These are phyloP conservation scores for Spizellomyces punctatus DNA, from an alignment of 192 early-diverging fungal genomes.

Conservation along the genomic window DNA sequence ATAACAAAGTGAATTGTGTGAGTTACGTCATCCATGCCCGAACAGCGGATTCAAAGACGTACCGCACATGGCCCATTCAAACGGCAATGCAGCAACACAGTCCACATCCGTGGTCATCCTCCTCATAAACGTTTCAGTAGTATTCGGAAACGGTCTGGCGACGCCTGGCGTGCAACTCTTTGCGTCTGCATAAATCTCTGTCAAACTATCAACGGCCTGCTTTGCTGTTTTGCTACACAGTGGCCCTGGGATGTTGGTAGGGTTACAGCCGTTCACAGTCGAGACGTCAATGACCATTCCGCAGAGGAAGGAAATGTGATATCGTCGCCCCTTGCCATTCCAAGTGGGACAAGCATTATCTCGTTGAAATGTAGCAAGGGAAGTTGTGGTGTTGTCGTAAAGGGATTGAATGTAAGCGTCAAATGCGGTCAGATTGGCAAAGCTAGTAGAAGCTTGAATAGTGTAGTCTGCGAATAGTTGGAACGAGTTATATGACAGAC, in stretches of 20 bases:
- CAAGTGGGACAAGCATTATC: constrained; percentile 36
- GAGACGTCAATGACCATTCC: constrained; percentile 7
- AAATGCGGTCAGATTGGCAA: not conserved
- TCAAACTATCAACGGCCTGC: constrained; percentile 23
- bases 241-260: not conserved
- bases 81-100: constrained; percentile 8
- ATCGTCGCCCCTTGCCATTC: constrained; percentile 37
- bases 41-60: not conserved
- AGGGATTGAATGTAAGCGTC: constrained; percentile 1
- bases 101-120: constrained; percentile 8
- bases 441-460: not conserved
- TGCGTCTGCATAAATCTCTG: constrained; percentile 17
- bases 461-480: not conserved
- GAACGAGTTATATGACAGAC: too few species aligned
- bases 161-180: constrained; percentile 17
- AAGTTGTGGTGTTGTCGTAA: not conserved
- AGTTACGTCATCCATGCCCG: too few species aligned
- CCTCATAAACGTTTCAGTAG: not conserved
- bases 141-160: not conserved
- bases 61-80: constrained; percentile 29
- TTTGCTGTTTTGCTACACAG: constrained; percentile 31
- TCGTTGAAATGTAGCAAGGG: constrained; percentile 12
- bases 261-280: constrained; percentile 15
- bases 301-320: constrained; percentile 32
- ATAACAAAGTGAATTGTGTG: too few species aligned